Conservation (phyloP, 2,329 filamentous ascomycete genomes). For the Alternaria rosae region DNA sequence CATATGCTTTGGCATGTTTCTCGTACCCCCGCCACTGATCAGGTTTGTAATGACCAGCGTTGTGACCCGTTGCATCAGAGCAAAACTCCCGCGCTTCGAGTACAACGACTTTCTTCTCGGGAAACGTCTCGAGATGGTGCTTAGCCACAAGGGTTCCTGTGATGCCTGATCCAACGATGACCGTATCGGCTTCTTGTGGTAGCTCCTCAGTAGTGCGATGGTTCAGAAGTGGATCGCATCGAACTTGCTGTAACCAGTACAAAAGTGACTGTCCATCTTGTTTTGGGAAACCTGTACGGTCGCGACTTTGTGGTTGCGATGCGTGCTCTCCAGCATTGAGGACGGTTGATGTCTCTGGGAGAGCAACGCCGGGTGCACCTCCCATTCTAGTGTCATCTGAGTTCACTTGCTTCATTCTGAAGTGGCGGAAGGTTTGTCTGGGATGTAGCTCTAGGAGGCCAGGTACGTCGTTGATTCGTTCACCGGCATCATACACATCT, state of each 20-base stretch:
- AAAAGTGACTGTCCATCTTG: slow-evolving; percentile 35
- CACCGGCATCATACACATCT: no score
- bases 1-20: slow-evolving; percentile 37
- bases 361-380: slow-evolving; percentile 12
- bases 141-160: slow-evolving; percentile 30
- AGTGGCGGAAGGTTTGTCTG: background rate
- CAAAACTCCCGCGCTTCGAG: slow-evolving; percentile 42
- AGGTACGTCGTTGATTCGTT: no score
- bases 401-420: slow-evolving; percentile 19
- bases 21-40: slow-evolving; percentile 37
- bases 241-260: slow-evolving; percentile 40
- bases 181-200: slow-evolving; percentile 39
- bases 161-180: slow-evolving; percentile 47
- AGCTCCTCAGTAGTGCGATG: slow-evolving; percentile 41
- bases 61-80: slow-evolving; percentile 40
- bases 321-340: slow-evolving; percentile 31
- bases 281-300: slow-evolving; percentile 32
- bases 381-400: slow-evolving; percentile 7
- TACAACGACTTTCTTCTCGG: slow-evolving; percentile 24
- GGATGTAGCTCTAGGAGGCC: background rate
- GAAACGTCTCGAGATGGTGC: slow-evolving; percentile 31
- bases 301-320: slow-evolving; percentile 9
- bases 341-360: slow-evolving; percentile 14
- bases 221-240: slow-evolving; percentile 32
- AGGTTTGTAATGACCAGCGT: slow-evolving; percentile 39